Evolutionary conservation across 768 basidiomycete genomes (phyloP).

Genomic region (Lentinula aciculospora): DNA sequence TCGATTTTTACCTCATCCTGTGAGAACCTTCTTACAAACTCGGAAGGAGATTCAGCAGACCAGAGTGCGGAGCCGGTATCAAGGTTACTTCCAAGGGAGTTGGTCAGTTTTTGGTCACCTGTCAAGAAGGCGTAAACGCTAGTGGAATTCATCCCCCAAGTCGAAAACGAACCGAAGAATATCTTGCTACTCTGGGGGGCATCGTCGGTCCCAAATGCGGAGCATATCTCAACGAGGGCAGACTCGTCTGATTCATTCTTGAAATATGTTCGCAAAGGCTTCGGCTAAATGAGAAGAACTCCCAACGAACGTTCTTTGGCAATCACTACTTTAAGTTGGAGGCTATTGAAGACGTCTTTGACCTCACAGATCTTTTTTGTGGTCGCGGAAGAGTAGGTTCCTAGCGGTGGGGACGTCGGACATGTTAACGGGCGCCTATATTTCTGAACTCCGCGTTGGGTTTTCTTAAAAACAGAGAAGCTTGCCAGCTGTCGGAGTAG

Average conservation of each 20-base stretch:
- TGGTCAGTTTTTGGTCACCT: too few relatives aligned
- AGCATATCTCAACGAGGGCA: conserved; percentile 47
- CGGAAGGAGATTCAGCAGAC: conserved; percentile 15
- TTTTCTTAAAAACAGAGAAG: too few relatives aligned
- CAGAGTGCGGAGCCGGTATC: conserved; percentile 22
- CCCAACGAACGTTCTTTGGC: conserved; percentile 41
- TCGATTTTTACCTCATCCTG: too few relatives aligned
- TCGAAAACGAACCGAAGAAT: conserved; percentile 13
- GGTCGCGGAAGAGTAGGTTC: conserved; percentile 43
- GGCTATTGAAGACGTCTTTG: conserved; percentile 38
- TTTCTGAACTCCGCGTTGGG: too few relatives aligned
- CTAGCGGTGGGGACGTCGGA: conserved; percentile 45
- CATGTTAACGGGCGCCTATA: conserved; percentile 25
- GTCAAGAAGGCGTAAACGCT: conserved; percentile 10
- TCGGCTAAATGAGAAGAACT: conserved; percentile 34
- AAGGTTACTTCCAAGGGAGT: conserved; percentile 26
- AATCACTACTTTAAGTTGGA: conserved; percentile 33
- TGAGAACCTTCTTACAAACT: neutral
- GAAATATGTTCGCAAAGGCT: conserved; percentile 24
- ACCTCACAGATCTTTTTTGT: conserved; percentile 40
- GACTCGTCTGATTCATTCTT: conserved; percentile 1
- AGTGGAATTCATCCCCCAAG: conserved; percentile 10
- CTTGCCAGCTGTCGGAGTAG: too few relatives aligned
- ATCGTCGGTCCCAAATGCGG: conserved; percentile 27
- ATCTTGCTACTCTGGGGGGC: conserved; percentile 18